Evolutionary conservation across 2,329 filamentous ascomycete genomes (phyloP).

Genomic region (Botrytis sinoallii): DNA sequence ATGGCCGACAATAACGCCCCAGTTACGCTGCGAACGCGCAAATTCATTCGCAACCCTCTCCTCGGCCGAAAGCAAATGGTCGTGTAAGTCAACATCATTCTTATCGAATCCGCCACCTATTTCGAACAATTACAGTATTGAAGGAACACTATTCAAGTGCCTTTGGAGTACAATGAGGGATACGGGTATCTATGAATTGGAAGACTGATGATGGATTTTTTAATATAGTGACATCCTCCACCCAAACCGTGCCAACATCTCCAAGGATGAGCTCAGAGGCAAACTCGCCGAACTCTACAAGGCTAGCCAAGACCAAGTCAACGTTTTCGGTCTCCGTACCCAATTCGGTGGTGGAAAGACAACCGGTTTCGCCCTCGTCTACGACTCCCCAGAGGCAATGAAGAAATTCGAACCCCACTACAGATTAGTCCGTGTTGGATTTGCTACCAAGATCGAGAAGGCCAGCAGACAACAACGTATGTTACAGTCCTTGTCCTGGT

Average conservation of each 20-base stretch:
- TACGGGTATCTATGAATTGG: slow-evolving; percentile 21
- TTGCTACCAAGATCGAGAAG: slow-evolving; percentile 94
- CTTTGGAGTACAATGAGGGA: background rate
- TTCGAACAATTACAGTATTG: slow-evolving; percentile 7
- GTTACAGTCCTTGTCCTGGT: slow-evolving; percentile 45
- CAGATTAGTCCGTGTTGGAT: slow-evolving; percentile 90
- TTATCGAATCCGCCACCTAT: slow-evolving; percentile 22
- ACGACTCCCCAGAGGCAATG: slow-evolving; percentile 96
- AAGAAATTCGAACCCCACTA: slow-evolving; percentile 99
- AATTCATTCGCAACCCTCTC: slow-evolving; percentile 99
- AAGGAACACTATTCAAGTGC: background rate
- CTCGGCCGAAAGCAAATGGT: slow-evolving; percentile 99
- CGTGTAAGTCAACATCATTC: slow-evolving; percentile 67
- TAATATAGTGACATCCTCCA: slow-evolving; percentile 93
- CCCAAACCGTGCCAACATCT: slow-evolving; percentile 96
- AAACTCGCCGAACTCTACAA: slow-evolving; percentile 98
- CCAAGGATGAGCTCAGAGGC: slow-evolving; percentile 95
- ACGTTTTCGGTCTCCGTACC: slow-evolving; percentile 96
- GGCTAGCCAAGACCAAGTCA: slow-evolving; percentile 95
- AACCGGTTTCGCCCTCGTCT: slow-evolving; percentile 97
- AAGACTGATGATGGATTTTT: slow-evolving; percentile 24
- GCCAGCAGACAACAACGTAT: slow-evolving; percentile 97
- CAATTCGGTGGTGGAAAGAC: slow-evolving; percentile 99
- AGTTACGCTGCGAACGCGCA: slow-evolving; percentile 93
- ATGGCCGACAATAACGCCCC: slow-evolving; percentile 83